Conservation (phyloP, 2,329 filamentous ascomycete species). For the Epichloe sibirici region DNA sequence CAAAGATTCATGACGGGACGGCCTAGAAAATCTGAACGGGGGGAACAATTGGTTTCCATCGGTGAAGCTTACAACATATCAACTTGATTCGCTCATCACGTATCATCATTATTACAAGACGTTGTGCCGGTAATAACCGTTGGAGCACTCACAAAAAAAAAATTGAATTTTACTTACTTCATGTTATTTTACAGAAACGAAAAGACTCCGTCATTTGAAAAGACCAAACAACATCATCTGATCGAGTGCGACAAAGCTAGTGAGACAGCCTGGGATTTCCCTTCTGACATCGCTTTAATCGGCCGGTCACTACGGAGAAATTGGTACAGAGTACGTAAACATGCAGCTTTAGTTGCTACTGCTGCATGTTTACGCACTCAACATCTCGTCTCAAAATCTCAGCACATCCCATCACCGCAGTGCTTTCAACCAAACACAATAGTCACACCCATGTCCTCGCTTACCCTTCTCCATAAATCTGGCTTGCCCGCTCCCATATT, state of each 20-base stretch:
- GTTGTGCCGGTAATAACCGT: too few relatives aligned
- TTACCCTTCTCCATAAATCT: constrained; percentile 45
- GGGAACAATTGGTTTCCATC: too few relatives aligned
- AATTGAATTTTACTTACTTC: too few relatives aligned
- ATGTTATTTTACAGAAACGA: not conserved
- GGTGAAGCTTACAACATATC: not conserved
- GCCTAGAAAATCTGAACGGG: not conserved
- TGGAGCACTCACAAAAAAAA: too few relatives aligned
- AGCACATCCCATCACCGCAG: too few relatives aligned
- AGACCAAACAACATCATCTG: not conserved
- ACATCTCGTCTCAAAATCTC: not conserved
- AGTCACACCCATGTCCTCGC: constrained; percentile 43
- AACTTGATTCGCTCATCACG: not conserved
- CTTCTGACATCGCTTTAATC: not conserved
- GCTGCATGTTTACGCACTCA: too few relatives aligned
- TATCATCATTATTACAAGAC: too few relatives aligned
- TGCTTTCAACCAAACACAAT: constrained; percentile 43
- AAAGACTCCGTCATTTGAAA: not conserved
- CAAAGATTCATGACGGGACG: too few relatives aligned
- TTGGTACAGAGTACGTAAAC: too few relatives aligned
- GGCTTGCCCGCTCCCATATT: not conserved
- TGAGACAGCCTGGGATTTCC: not conserved
- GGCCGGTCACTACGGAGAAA: not conserved
- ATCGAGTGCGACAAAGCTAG: not conserved
- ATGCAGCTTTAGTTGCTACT: too few relatives aligned